These are phyloP conservation scores for Breviolum minutum DNA, from an alignment of 73 alveolate genomes.

Conservation along the genomic window DNA sequence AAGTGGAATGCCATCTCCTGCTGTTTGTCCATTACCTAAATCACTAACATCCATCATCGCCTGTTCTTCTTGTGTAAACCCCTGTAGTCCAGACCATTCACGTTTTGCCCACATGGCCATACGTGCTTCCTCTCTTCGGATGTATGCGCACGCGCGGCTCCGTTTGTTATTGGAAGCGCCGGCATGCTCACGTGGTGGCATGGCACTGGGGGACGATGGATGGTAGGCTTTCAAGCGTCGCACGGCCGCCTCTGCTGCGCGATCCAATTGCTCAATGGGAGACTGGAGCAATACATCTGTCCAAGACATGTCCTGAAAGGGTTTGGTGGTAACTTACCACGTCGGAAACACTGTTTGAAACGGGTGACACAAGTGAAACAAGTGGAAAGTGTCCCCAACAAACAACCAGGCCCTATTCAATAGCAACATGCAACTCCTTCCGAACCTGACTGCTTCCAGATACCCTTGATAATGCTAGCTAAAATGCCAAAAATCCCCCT, in stretches of 20 bases:
- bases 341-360: neutral
- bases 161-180: neutral
- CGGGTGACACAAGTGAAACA: too few species aligned
- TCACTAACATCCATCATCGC: conserved; percentile 39
- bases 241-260: conserved; percentile 48
- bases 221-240: conserved; percentile 38
- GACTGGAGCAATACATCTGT: neutral
- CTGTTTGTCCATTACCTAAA: conserved; percentile 9
- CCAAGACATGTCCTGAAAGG: neutral
- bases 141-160: neutral
- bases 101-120: conserved; percentile 41
- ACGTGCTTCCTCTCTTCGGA: conserved; percentile 41
- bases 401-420: too few species aligned
- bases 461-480: too few species aligned
- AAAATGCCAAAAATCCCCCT: too few species aligned
- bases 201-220: neutral
- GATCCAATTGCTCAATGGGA: conserved; percentile 54
- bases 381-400: too few species aligned
- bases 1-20: conserved; percentile 19
- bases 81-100: conserved; percentile 52
- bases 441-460: too few species aligned
- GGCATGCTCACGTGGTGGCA: neutral
- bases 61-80: conserved; percentile 41
- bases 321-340: neutral
- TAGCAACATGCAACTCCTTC: too few species aligned